Percentiles rank a stretch among this genome's conserved stretches.
Conservation (phyloP, 257 asterid genomes). For the Galeopsis tetrahit region DNA sequence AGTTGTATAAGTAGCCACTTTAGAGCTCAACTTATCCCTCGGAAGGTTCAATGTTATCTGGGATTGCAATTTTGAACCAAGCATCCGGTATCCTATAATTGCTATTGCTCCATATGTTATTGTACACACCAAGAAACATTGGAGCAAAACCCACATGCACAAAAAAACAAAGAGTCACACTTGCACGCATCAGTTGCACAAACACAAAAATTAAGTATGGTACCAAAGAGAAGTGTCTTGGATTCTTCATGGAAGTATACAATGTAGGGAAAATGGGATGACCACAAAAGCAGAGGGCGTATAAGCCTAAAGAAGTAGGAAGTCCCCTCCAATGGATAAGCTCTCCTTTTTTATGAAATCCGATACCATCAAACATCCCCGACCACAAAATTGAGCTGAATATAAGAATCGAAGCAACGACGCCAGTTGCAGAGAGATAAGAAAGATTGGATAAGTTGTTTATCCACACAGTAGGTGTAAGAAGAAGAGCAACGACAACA, state of each 20-base stretch:
- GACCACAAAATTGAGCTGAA: slow-evolving; percentile 53
- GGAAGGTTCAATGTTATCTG: slow-evolving; percentile 67
- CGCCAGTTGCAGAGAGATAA: slow-evolving; percentile 63
- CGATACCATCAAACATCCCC: slow-evolving; percentile 44
- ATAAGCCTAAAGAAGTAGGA: slow-evolving; percentile 67
- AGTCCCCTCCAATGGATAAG: slow-evolving; percentile 53
- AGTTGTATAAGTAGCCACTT: slow-evolving; percentile 58
- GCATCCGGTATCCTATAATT: no score
- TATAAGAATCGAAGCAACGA: slow-evolving; percentile 53
- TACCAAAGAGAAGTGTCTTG: slow-evolving; percentile 60
- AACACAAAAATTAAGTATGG: no score
- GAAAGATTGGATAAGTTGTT: slow-evolving; percentile 56
- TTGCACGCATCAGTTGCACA: no score
- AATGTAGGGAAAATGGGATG: slow-evolving; percentile 81
- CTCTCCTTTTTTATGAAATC: slow-evolving; percentile 48
- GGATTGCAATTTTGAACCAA: slow-evolving; percentile 24
- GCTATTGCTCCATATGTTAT: no score
- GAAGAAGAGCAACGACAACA: slow-evolving; percentile 38
- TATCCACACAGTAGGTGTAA: slow-evolving; percentile 59
- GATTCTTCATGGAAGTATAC: slow-evolving; percentile 63
- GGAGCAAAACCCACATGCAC: slow-evolving; percentile 49
- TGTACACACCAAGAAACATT: slow-evolving; percentile 43
- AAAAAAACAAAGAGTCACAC: background rate
- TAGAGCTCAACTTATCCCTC: slow-evolving; percentile 44
- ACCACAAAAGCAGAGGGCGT: slow-evolving; percentile 64